phyloP scores from a whole-genome alignment of 2,329 filamentous ascomycete genomes.

The Akanthomyces lecanii region DNA sequence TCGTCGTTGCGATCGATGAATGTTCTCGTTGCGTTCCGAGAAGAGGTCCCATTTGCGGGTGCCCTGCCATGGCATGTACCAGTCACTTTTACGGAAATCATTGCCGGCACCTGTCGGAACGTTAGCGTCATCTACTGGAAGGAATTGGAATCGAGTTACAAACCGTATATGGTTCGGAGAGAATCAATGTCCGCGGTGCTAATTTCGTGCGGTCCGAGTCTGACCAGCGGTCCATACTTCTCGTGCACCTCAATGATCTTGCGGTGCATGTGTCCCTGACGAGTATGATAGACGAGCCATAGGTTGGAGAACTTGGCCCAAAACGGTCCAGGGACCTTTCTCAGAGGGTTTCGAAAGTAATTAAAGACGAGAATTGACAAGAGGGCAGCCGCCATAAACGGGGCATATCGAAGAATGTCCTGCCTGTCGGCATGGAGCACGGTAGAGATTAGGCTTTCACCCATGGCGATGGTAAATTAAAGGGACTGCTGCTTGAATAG shows the following conservation, averaged over 20 bases:
- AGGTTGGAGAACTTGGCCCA: conserved; percentile 22
- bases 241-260: conserved; percentile 24
- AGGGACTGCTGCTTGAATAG: not conserved
- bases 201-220: not conserved
- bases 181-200: not conserved
- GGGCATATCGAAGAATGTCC: not conserved
- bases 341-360: not conserved
- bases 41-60: not conserved
- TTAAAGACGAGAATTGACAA: not conserved
- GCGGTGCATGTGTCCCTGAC: conserved; percentile 22
- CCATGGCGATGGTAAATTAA: not conserved
- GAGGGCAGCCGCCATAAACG: not conserved
- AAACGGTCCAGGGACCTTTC: conserved; percentile 22
- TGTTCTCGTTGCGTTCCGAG: not conserved
- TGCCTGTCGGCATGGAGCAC: not conserved
- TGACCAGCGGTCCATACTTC: conserved; percentile 21
- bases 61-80: not conserved
- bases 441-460: not conserved
- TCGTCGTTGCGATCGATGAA: not conserved
- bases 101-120: conserved; percentile 21
- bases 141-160: no score
- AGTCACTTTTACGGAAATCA: not conserved
- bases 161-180: not conserved
- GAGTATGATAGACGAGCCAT: conserved; percentile 22
- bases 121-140: not conserved